Conservation (phyloP, 2,329 filamentous ascomycete species). For the Shiraia bambusicola region DNA sequence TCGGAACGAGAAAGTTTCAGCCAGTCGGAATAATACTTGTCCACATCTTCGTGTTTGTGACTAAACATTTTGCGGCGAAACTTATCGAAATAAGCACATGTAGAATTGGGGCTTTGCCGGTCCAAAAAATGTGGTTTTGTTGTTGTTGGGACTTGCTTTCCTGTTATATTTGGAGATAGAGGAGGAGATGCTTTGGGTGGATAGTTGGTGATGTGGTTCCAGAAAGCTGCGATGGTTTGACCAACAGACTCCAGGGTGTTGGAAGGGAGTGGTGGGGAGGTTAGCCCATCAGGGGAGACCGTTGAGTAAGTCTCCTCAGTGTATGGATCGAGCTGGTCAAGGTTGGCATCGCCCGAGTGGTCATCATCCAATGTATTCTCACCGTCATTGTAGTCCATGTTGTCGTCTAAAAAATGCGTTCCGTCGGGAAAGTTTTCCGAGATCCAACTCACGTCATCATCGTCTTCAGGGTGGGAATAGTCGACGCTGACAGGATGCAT, state of each 20-base stretch:
- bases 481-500: slow-evolving; percentile 23
- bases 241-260: too few species aligned
- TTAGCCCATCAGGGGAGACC: too few species aligned
- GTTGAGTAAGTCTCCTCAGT: too few species aligned
- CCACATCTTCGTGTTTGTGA: background rate
- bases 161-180: too few species aligned
- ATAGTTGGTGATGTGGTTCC: background rate
- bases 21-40: slow-evolving; percentile 10
- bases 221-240: background rate
- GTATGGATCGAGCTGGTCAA: too few species aligned
- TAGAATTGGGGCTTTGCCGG: background rate
- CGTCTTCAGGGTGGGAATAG: slow-evolving; percentile 14
- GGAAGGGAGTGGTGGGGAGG: too few species aligned
- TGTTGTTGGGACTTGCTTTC: too few species aligned
- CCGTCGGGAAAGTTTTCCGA: slow-evolving; percentile 6
- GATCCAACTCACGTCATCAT: slow-evolving; percentile 14
- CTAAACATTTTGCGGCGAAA: slow-evolving; percentile 1
- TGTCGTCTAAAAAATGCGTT: slow-evolving; percentile 1
- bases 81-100: slow-evolving; percentile 5
- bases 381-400: background rate
- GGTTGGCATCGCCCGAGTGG: too few species aligned
- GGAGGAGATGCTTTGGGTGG: background rate
- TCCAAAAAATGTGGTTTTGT: too few species aligned
- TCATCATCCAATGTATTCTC: slow-evolving; percentile 6
- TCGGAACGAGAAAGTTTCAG: slow-evolving; percentile 15